Percentiles rank a stretch among this genome's conserved stretches.
phyloP scores from a whole-genome alignment of 1,139 yeast genomes.

The Entelexis paramagnoliae region DNA sequence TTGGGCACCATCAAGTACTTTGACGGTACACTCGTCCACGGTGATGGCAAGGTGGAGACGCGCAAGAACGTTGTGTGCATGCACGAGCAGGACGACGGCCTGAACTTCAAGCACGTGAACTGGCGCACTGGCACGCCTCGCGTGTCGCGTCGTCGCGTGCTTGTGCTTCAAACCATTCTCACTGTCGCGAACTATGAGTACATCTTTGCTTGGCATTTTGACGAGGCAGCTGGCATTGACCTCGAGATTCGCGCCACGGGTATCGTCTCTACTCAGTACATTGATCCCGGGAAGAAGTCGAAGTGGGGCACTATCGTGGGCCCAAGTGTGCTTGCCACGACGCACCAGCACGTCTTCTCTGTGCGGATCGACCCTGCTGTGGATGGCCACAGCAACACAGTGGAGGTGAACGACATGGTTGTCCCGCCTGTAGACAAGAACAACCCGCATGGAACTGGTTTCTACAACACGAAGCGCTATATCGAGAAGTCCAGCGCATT shows the following conservation, averaged over 20 bases:
- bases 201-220: conserved; percentile 63
- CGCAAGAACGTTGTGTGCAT: conserved; percentile 71
- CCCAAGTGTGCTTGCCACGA: conserved; percentile 78
- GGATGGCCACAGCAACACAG: conserved; percentile 70
- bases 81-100: conserved; percentile 83
- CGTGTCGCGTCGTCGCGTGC: conserved; percentile 76
- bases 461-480: conserved; percentile 62
- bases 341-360: conserved; percentile 77
- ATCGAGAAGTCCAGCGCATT: conserved; percentile 62
- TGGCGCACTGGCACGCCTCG: conserved; percentile 64
- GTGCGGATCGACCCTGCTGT: conserved; percentile 80
- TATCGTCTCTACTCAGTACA: conserved; percentile 57
- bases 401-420: conserved; percentile 60
- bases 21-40: conserved; percentile 52
- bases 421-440: conserved; percentile 46
- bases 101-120: conserved; percentile 73
- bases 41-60: conserved; percentile 53
- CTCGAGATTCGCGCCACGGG: conserved; percentile 86
- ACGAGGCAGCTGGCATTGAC: conserved; percentile 71
- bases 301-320: conserved; percentile 81
- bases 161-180: conserved; percentile 74
- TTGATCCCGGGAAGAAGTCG: conserved; percentile 60
- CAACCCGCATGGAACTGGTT: conserved; percentile 70
- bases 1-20: conserved; percentile 75
- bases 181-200: conserved; percentile 89